A percentile compares a stretch with the other conserved stretches of the same genome.
phyloP scores from a whole-genome alignment of 2,329 filamentous ascomycete species.

The Ascochyta lentis region DNA sequence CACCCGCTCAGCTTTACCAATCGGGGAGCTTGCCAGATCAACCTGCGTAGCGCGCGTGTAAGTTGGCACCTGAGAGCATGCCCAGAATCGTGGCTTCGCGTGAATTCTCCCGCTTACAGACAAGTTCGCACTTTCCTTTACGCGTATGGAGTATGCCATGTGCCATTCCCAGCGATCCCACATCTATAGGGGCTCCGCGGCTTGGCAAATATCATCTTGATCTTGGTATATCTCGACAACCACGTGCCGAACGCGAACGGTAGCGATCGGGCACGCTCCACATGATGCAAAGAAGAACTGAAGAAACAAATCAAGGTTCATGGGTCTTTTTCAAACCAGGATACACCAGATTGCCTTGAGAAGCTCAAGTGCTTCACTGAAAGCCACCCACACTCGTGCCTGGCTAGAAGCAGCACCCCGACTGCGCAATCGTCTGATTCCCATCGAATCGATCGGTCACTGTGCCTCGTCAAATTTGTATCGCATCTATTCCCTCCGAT shows the following conservation, averaged over 20 bases:
- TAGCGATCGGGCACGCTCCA: background rate
- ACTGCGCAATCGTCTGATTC: background rate
- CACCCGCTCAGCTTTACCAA: background rate
- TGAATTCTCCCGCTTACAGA: background rate
- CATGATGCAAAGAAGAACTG: background rate
- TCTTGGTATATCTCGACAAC: constrained; percentile 1
- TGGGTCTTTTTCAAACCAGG: background rate
- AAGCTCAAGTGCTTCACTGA: background rate
- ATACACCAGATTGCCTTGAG: background rate
- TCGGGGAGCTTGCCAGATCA: constrained; percentile 3
- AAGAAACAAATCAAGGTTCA: background rate
- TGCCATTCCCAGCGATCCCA: background rate
- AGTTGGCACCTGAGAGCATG: background rate
- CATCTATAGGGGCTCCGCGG: background rate
- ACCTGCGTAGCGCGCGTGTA: background rate
- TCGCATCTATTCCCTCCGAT: background rate
- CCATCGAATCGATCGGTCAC: background rate
- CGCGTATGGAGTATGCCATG: background rate
- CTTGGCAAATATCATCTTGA: background rate
- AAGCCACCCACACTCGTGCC: background rate
- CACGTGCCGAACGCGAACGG: constrained; percentile 3
- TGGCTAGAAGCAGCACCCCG: background rate
- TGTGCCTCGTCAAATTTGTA: background rate
- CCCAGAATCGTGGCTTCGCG: background rate
- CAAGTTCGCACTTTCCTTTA: background rate